Base-by-base conservation (phyloP, 2,329 filamentous ascomycete genomes). In the Thielaviopsis ethacetica region DNA sequence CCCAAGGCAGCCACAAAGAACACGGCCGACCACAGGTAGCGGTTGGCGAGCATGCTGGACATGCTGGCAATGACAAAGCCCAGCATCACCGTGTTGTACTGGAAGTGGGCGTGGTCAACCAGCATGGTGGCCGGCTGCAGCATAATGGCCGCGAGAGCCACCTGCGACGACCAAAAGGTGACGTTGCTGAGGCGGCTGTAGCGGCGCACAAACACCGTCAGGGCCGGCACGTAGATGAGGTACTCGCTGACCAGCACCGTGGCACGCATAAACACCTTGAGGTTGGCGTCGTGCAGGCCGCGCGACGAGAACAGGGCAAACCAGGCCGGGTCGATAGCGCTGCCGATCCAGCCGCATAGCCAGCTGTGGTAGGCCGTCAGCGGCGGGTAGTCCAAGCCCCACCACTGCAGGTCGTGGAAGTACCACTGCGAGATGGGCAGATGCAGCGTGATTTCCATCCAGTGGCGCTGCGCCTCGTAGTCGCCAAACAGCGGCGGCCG, bases 41-140 rank as follows among this genome's bases (percentile, higher is more conserved):
- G 81, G 3, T 88, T 88, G 2, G 90, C 89, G 56, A 95, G 71
- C 72, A 97, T 86, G 69, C 87, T 93, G 50, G 91, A 93, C 74
- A 96, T 83, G 65, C 85, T 88, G 0, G 89, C 89, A 30, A 94
- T 75, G 10, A 93, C 83, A 54, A 97, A 81, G 1, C 94, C 93
- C 17, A 98, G 82, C 93, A 98, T 98, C 56, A 98, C 91, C 0
- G 91, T 95, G 70, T 98, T 98, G 72, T 96, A 98, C 72, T 98
- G 93, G 69, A 98, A 98, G 68, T 85, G 93, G 6, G 91, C 87
- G 68, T 98, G 91, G 68, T 98, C 93, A 65, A 98, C 86, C 27
- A 98, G 80, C 44, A 97, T 90, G 0, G 84, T 88, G 3, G 83
- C 83, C 1, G 93, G 93, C 68, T 97, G 93, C 82, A 98, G 86